Conservation (phyloP, 2,329 filamentous ascomycete species). For the Zalaria sp. region DNA sequence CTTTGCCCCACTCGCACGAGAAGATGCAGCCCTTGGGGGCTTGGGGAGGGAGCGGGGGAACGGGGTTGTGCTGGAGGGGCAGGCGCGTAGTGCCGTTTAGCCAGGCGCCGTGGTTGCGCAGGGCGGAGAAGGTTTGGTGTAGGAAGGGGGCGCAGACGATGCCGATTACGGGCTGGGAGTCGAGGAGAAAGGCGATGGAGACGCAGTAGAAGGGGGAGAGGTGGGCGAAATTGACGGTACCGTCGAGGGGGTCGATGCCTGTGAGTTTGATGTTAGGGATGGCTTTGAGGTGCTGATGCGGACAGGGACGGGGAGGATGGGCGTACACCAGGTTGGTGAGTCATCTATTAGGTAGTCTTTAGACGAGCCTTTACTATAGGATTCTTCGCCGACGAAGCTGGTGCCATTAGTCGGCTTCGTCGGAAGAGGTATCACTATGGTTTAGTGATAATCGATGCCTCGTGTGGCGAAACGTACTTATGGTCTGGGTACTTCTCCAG, state of each 20-base stretch:
- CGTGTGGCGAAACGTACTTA: conserved; percentile 30
- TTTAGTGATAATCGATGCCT: not conserved
- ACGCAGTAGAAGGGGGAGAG: conserved; percentile 73
- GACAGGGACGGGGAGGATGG: too few species aligned
- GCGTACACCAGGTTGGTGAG: conserved; percentile 52
- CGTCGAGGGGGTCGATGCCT: conserved; percentile 12
- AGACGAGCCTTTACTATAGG: conserved; percentile 53
- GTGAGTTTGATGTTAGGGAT: not conserved
- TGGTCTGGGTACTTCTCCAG: conserved; percentile 48
- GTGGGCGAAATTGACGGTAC: conserved; percentile 69
- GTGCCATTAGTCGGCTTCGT: conserved; percentile 1
- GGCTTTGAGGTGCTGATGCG: not conserved
- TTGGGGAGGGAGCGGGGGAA: conserved; percentile 46
- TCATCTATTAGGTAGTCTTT: conserved; percentile 53
- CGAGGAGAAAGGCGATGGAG: conserved; percentile 54
- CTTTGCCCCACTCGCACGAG: conserved; percentile 69
- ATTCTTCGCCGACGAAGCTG: conserved; percentile 66
- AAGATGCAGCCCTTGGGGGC: conserved; percentile 60
- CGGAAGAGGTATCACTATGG: too few species aligned
- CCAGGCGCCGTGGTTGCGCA: conserved; percentile 52
- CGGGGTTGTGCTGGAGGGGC: conserved; percentile 48
- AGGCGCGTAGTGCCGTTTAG: conserved; percentile 50
- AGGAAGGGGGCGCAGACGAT: conserved; percentile 61
- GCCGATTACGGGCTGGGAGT: conserved; percentile 48
- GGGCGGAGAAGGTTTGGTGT: conserved; percentile 54